A percentile compares a stretch with the other conserved stretches of the same genome.
Conservation (phyloP, 345 rosid species). For the Adansonia digitata region DNA sequence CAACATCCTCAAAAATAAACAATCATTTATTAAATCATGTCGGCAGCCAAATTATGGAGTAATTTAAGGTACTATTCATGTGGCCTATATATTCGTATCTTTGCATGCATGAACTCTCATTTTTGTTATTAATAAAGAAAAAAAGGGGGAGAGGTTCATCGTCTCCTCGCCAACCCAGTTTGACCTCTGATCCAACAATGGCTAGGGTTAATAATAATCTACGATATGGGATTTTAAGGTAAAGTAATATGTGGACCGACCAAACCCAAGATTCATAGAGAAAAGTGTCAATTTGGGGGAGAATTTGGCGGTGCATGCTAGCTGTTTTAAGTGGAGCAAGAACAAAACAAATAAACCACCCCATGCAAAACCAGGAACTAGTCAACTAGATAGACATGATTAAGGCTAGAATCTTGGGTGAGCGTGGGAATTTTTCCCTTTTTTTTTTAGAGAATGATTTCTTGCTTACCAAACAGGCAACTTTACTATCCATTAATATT, state of each 20-base stretch:
- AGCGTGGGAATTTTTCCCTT: not conserved
- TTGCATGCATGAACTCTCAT: not conserved
- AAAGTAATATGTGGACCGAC: not conserved
- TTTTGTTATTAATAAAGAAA: no score
- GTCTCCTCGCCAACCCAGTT: conserved; percentile 5
- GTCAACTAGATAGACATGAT: not conserved
- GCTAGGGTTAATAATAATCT: not conserved
- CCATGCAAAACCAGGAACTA: conserved; percentile 14
- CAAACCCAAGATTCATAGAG: not conserved
- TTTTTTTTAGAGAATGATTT: conserved; percentile 22
- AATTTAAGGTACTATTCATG: conserved; percentile 20
- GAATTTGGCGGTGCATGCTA: no score
- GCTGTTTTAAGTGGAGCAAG: conserved; percentile 14
- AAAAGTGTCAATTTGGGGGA: conserved; percentile 13
- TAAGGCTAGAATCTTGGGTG: conserved; percentile 28
- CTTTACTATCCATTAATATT: no score
- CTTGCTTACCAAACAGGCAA: conserved; percentile 29
- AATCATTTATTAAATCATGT: conserved; percentile 18
- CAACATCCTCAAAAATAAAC: conserved; percentile 6
- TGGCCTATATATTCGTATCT: not conserved
- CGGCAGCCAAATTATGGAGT: conserved; percentile 31
- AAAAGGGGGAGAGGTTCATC: not conserved
- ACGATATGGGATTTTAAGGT: not conserved
- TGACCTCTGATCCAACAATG: not conserved
- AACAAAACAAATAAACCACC: not conserved